Conservation (phyloP, 2,329 filamentous ascomycete species). For the Domatiomyces catenatus region DNA sequence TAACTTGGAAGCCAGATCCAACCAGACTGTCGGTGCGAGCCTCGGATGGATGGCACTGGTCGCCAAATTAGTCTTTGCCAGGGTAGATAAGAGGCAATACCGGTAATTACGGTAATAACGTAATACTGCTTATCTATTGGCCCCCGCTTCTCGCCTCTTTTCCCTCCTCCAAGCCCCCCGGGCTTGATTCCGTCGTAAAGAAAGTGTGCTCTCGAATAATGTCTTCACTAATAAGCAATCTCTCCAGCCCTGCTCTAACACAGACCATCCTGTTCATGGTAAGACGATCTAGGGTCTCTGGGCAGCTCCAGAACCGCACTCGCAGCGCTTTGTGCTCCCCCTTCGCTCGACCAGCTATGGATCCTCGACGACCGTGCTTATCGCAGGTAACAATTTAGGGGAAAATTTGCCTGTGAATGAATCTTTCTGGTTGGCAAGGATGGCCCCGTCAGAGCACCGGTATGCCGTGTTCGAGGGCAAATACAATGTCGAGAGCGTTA, state of each 20-base stretch:
- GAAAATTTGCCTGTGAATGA: neutral
- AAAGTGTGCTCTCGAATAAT: neutral
- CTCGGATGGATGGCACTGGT: neutral
- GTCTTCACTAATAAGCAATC: neutral
- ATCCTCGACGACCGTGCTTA: neutral
- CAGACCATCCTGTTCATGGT: neutral
- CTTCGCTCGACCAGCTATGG: neutral
- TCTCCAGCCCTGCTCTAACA: neutral
- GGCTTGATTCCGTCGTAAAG: neutral
- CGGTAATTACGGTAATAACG: no score
- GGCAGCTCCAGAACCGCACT: neutral
- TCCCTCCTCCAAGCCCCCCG: neutral
- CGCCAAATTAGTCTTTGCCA: neutral
- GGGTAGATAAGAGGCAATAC: neutral
- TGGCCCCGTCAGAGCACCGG: neutral
- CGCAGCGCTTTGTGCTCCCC: neutral
- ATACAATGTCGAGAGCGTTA: neutral
- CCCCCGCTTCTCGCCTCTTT: neutral
- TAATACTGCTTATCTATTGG: neutral
- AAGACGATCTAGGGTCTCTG: neutral
- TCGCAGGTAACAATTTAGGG: neutral
- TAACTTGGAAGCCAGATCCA: neutral
- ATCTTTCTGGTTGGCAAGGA: neutral
- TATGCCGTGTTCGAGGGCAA: neutral
- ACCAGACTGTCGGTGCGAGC: neutral